Evolutionary conservation across 1,284 basidiomycete species (phyloP).

Genomic region (Sanghuangporus weigelae): DNA sequence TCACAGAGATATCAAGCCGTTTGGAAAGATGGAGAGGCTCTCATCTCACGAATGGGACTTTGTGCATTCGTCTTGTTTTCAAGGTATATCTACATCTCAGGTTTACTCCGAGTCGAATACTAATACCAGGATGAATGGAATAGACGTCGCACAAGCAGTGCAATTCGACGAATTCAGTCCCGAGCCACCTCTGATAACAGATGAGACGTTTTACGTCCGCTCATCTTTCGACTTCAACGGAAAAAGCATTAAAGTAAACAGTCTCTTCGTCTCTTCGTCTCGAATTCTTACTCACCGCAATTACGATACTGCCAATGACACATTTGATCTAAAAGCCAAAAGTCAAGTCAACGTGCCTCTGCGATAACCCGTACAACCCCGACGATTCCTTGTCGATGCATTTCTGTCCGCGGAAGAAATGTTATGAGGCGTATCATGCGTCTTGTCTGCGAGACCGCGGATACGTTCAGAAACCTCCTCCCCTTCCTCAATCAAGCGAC

Average conservation of each 20-base stretch:
- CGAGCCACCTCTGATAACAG: constrained; percentile 4
- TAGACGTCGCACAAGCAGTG: not conserved
- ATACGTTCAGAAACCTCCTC: not conserved
- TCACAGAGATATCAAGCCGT: not conserved
- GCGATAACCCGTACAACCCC: constrained; percentile 5
- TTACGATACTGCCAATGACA: not conserved
- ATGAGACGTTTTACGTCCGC: constrained; percentile 10
- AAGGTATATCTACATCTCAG: not conserved
- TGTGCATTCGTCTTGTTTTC: constrained; percentile 14
- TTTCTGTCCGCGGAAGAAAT: constrained; percentile 8
- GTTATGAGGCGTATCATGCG: constrained; percentile 4
- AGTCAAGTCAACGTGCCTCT: constrained; percentile 4
- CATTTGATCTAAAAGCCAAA: not conserved
- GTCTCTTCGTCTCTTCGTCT: too few species aligned
- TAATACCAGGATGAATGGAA: too few species aligned
- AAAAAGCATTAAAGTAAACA: not conserved
- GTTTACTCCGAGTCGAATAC: not conserved
- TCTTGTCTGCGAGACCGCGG: constrained; percentile 1
- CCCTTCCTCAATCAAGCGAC: not conserved
- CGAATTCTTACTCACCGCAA: not conserved
- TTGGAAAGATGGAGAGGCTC: constrained; percentile 11
- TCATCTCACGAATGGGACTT: constrained; percentile 11
- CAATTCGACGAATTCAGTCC: constrained; percentile 3
- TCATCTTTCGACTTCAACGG: not conserved
- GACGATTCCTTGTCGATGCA: constrained; percentile 4